These are phyloP conservation scores for Neurospora sp. DNA, from an alignment of 495 filamentous ascomycete genomes.

Conservation along the genomic window DNA sequence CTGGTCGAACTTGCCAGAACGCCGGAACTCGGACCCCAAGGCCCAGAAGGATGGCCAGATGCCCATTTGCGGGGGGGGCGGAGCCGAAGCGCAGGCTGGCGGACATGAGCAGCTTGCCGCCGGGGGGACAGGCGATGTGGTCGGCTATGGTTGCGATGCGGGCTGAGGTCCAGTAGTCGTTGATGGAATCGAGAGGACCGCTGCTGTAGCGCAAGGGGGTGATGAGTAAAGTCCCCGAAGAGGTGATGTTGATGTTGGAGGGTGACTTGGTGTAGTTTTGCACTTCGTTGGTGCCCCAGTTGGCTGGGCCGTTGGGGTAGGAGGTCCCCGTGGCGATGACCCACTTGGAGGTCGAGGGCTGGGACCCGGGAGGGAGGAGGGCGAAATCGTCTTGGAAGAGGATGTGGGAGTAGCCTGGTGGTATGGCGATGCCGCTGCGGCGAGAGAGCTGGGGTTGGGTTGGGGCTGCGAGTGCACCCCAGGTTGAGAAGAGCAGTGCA, in stretches of 20 bases:
- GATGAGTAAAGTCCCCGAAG: not conserved
- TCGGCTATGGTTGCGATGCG: not conserved
- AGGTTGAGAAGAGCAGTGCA: not conserved
- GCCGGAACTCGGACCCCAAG: not conserved
- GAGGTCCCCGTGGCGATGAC: slow-evolving; percentile 15
- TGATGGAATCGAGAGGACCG: too few relatives aligned
- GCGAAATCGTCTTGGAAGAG: slow-evolving; percentile 13
- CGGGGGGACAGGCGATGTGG: not conserved
- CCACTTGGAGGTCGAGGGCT: slow-evolving; percentile 13
- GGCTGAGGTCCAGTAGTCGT: not conserved
- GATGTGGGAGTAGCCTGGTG: slow-evolving; percentile 3
- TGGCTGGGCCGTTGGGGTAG: slow-evolving; percentile 19
- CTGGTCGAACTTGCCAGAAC: not conserved
- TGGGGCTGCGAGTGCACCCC: not conserved
- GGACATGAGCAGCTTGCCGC: not conserved
- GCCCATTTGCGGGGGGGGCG: not conserved
- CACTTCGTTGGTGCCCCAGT: slow-evolving; percentile 25
- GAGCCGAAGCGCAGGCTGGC: not conserved
- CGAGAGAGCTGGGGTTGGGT: not conserved
- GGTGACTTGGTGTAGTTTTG: slow-evolving; percentile 17
- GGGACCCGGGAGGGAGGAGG: not conserved
- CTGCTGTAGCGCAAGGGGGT: not conserved
- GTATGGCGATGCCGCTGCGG: not conserved
- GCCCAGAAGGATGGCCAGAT: not conserved
- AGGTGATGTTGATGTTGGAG: slow-evolving; percentile 18